Evolutionary conservation across 352 stramenopile genomes (phyloP).

Genomic region (Globisporangium rhizosaccharum): DNA sequence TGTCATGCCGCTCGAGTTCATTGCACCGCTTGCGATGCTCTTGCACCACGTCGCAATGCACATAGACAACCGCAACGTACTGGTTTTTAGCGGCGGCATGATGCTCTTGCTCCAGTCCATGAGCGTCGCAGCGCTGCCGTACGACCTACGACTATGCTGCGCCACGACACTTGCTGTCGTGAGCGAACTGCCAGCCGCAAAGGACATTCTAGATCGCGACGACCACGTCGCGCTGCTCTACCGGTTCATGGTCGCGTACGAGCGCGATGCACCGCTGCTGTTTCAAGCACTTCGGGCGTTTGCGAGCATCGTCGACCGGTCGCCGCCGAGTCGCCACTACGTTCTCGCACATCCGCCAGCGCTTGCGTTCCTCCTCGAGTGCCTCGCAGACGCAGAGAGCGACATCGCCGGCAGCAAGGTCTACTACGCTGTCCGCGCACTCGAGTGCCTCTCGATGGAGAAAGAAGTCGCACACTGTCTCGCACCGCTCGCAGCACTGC

Average conservation of each 20-base stretch:
- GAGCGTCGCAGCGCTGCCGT: slow-evolving; percentile 12
- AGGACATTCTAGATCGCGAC: slow-evolving; percentile 26
- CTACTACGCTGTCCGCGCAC: slow-evolving; percentile 34
- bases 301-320: slow-evolving; percentile 47
- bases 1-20: slow-evolving; percentile 11
- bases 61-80: slow-evolving; percentile 17
- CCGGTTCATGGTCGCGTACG: slow-evolving; percentile 42
- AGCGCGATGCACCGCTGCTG: slow-evolving; percentile 26
- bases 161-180: slow-evolving; percentile 20
- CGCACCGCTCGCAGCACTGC: slow-evolving; percentile 21
- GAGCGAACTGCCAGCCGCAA: slow-evolving; percentile 16
- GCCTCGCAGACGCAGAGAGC: slow-evolving; percentile 26
- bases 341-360: slow-evolving; percentile 26
- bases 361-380: slow-evolving; percentile 39
- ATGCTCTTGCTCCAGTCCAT: slow-evolving; percentile 23
- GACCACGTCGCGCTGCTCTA: slow-evolving; percentile 54
- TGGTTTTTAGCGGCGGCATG: slow-evolving; percentile 12
- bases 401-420: slow-evolving; percentile 22
- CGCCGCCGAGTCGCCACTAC: slow-evolving; percentile 29
- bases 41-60: slow-evolving; percentile 10
- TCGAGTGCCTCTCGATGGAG: slow-evolving; percentile 60
- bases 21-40: slow-evolving; percentile 9
- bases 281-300: slow-evolving; percentile 36
- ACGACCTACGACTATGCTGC: slow-evolving; percentile 21
- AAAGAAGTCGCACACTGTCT: slow-evolving; percentile 29